A percentile compares a stretch with the other conserved stretches of the same genome.
phyloP scores from a whole-genome alignment of 768 basidiomycete species.

The Boletus reticulatus region DNA sequence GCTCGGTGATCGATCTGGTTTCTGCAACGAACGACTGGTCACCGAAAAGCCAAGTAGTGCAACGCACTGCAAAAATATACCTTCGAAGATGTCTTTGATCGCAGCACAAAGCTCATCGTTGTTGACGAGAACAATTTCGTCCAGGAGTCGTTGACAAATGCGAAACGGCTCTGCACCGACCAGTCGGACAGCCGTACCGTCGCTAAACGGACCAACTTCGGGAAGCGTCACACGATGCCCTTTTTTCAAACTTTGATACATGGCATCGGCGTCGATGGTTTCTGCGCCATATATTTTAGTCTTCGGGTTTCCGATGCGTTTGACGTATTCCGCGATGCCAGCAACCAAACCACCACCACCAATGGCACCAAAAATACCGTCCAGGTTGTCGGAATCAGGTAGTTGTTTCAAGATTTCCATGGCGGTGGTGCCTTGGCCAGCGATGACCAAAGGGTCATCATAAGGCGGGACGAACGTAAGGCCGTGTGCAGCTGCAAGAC shows the following conservation, averaged over 20 bases:
- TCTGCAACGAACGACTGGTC: constrained; percentile 39
- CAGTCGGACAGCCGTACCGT: constrained; percentile 95
- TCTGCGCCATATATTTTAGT: constrained; percentile 89
- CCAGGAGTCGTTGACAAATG: constrained; percentile 81
- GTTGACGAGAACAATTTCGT: constrained; percentile 78
- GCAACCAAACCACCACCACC: constrained; percentile 93
- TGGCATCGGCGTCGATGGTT: constrained; percentile 93
- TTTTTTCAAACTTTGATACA: constrained; percentile 76
- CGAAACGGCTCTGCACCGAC: constrained; percentile 96
- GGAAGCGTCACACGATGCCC: constrained; percentile 80
- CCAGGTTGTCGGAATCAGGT: constrained; percentile 68
- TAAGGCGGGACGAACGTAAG: constrained; percentile 95
- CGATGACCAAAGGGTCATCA: constrained; percentile 95
- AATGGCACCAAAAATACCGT: constrained; percentile 86
- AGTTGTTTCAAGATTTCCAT: constrained; percentile 94
- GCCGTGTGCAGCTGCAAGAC: constrained; percentile 71
- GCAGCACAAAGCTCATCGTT: constrained; percentile 98
- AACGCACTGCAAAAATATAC: constrained; percentile 37
- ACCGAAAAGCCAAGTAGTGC: background rate
- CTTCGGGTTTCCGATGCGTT: constrained; percentile 82
- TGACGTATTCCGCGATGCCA: constrained; percentile 91
- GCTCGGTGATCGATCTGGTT: constrained; percentile 94
- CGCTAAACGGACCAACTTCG: constrained; percentile 95
- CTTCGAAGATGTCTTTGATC: constrained; percentile 98
- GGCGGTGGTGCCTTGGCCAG: constrained; percentile 93